Evolutionary conservation across 2,329 filamentous ascomycete genomes (phyloP).

Genomic region (Cladophialophora chaetospira): DNA sequence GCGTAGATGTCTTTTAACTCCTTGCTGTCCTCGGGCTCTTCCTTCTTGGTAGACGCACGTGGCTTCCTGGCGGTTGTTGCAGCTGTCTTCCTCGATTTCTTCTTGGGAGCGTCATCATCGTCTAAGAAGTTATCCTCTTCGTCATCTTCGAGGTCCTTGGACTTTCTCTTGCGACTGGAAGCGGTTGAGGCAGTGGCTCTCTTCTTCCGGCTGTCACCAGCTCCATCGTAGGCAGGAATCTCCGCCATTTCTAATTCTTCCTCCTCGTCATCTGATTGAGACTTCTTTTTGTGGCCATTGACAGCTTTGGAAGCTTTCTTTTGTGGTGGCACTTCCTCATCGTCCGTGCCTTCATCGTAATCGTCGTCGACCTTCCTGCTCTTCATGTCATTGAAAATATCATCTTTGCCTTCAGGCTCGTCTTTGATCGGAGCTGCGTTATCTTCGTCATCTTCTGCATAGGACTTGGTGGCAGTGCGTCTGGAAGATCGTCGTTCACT

Average conservation of each 20-base stretch:
- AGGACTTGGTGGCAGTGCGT: constrained; percentile 39
- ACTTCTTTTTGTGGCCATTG: constrained; percentile 19
- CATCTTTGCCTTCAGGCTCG: constrained; percentile 71
- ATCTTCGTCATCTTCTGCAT: constrained; percentile 49
- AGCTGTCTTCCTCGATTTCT: constrained; percentile 41
- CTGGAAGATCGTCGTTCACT: constrained; percentile 34
- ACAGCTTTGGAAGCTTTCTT: constrained; percentile 24
- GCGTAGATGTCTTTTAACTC: constrained; percentile 82
- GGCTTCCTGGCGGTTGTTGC: constrained; percentile 47
- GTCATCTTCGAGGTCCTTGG: constrained; percentile 56
- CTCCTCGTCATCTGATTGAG: constrained; percentile 36
- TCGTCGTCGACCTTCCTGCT: constrained; percentile 68
- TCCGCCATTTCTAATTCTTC: constrained; percentile 31
- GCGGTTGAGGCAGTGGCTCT: constrained; percentile 35
- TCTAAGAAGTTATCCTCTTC: constrained; percentile 38
- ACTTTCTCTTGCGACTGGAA: constrained; percentile 57
- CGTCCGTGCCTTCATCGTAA: constrained; percentile 63
- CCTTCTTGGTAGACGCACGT: constrained; percentile 65
- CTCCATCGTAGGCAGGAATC: constrained; percentile 30
- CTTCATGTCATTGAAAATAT: constrained; percentile 76
- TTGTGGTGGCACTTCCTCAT: constrained; percentile 52
- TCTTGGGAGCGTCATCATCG: constrained; percentile 59
- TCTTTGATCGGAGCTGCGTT: constrained; percentile 65
- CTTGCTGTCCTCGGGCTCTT: constrained; percentile 66
- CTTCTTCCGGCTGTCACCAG: constrained; percentile 42